Conservation (phyloP, 192 early-diverging fungal genomes). For the Backusella tuberculispora region DNA sequence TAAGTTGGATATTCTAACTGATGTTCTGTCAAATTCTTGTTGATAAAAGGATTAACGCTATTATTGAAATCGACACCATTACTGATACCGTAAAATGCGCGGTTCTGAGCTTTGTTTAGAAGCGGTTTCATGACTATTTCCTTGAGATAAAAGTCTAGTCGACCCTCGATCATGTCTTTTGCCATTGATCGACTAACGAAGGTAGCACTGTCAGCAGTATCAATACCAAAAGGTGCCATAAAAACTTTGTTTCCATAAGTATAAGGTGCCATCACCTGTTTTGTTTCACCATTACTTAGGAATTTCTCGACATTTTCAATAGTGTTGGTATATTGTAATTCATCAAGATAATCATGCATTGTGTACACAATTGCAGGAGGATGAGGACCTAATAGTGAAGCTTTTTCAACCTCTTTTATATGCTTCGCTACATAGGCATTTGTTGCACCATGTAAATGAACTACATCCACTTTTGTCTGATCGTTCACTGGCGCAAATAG, state of each 20-base stretch:
- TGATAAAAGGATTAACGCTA: conserved; percentile 52
- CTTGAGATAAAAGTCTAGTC: conserved; percentile 57
- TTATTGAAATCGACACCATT: conserved; percentile 56
- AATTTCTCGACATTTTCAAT: conserved; percentile 54
- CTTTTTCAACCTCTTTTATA: conserved; percentile 35
- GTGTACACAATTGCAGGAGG: conserved; percentile 59
- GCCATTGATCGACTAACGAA: conserved; percentile 61
- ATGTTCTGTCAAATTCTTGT: conserved; percentile 33
- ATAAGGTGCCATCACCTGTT: conserved; percentile 33
- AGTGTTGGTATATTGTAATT: conserved; percentile 57
- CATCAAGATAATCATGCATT: conserved; percentile 63
- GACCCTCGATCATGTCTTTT: conserved; percentile 56
- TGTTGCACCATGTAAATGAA: conserved; percentile 61
- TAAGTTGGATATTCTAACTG: conserved; percentile 46
- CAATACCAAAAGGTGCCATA: conserved; percentile 54
- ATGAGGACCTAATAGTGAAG: conserved; percentile 33
- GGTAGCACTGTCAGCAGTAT: conserved; percentile 53
- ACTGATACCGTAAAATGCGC: conserved; percentile 55
- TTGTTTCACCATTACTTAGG: conserved; percentile 41
- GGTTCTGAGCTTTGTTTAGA: conserved; percentile 46
- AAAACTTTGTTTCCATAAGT: conserved; percentile 54
- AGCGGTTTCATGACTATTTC: conserved; percentile 57
- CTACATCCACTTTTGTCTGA: conserved; percentile 49
- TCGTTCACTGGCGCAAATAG: conserved; percentile 44
- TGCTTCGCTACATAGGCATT: conserved; percentile 56